Base-by-base conservation (phyloP, 352 stramenopile species). In the Phytophthora crassamura region DNA sequence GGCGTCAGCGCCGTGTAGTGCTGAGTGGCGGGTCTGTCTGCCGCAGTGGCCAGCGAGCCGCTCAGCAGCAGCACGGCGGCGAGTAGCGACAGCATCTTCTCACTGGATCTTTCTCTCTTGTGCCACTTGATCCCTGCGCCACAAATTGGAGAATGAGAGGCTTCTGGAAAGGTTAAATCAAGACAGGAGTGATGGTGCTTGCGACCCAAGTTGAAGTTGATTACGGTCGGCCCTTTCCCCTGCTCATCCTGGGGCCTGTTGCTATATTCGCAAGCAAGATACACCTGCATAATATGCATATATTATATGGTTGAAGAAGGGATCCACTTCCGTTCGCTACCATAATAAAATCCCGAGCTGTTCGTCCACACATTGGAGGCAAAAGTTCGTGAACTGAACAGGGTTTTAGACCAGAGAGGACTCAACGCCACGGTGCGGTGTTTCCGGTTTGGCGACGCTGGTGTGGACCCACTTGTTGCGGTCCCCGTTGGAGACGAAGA, bases 1-100 rank as follows among this genome's bases (percentile, higher is more conserved):
- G 72, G 77, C 48, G 82, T 94, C 61, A 90, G 77, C 25, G 84
- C 84, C 48, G 82, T 89, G 77, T 83, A 81, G 51, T 71, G 72
- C 74, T 89, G 78, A 6, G 84, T 78, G 56, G 60, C 59, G n/a
- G 79, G 79, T 53, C 65, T 59, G 50, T 40, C 36, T 18, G 61
- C 50, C 0, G 46, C 30, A 8, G 28, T 32, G 7, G 38, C 16
- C 12, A 65, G 8, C 18, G 57, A 38, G 20, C 36, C 59, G 20
- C 28, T 32, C 28, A 59, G 25, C 6, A 67, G 20, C 12, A 71
- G 30, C n/a, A 65, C 3, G 4, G 40, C 18, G n/a, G 40, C 9
- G 2, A 71, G 30, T 3, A 67, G 2, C 30, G 16, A 45, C 39
- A 59, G 14, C 59, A 68, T 69, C 33, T 56, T 59, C 15, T 6